A percentile compares a stretch with the other conserved stretches of the same genome.
Conservation (phyloP, 2,329 filamentous ascomycete species). For the Trichoderma sp. region DNA sequence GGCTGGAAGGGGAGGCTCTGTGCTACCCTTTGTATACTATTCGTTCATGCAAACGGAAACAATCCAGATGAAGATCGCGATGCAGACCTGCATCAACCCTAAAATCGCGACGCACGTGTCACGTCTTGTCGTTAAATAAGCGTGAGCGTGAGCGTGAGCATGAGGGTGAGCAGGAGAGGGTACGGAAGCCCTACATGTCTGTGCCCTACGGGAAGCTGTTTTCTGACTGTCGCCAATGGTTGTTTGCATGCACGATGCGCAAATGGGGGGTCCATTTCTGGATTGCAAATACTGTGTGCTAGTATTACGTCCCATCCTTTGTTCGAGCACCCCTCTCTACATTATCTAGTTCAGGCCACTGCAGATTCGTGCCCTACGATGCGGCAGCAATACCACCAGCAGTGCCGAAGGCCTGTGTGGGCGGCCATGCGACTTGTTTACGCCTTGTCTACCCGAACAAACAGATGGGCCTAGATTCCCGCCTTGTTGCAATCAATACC, state of each 20-base stretch:
- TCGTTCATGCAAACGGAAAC: slow-evolving; percentile 11
- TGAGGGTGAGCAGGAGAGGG: neutral
- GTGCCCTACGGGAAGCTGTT: neutral
- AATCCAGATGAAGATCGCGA: slow-evolving; percentile 12
- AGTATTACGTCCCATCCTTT: slow-evolving; percentile 8
- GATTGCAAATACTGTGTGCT: neutral
- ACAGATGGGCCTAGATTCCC: neutral
- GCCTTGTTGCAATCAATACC: neutral
- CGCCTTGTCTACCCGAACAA: neutral
- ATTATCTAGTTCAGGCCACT: slow-evolving; percentile 22
- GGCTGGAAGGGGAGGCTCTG: neutral
- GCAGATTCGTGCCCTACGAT: slow-evolving; percentile 22
- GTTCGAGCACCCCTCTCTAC: slow-evolving; percentile 19
- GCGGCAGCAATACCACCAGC: slow-evolving; percentile 15
- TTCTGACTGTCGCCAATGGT: neutral
- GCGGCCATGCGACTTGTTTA: neutral
- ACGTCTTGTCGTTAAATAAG: neutral
- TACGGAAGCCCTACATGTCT: slow-evolving; percentile 3
- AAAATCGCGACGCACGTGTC: slow-evolving; percentile 19
- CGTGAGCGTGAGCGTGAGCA: neutral
- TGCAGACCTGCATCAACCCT: slow-evolving; percentile 9
- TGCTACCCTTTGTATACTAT: neutral
- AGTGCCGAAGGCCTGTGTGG: neutral
- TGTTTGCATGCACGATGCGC: slow-evolving; percentile 10
- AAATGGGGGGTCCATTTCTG: slow-evolving; percentile 1